Evolutionary conservation across 2,329 filamentous ascomycete species (phyloP).

Genomic region (Emergomyces orientalis): DNA sequence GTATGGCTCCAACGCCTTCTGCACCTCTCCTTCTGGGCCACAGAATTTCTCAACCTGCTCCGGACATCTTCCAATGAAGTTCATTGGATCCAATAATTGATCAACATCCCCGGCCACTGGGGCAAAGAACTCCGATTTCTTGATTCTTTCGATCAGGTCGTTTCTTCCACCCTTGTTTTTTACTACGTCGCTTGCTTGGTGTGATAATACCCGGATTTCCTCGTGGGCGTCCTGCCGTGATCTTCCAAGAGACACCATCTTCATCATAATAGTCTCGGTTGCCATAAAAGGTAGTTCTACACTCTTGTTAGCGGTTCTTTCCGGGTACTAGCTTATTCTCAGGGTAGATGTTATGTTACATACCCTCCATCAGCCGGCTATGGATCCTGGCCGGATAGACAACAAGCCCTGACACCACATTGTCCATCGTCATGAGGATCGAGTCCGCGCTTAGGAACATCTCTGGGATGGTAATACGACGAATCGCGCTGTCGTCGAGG

Average conservation of each 20-base stretch:
- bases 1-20: conserved; percentile 12
- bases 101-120: conserved; percentile 62
- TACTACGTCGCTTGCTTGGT: conserved; percentile 62
- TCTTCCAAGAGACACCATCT: conserved; percentile 58
- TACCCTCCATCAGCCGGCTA: conserved; percentile 50
- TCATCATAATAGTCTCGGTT: conserved; percentile 55
- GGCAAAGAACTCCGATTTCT: conserved; percentile 62
- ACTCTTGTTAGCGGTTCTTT: not conserved
- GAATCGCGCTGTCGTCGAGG: conserved; percentile 51
- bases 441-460: conserved; percentile 60
- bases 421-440: conserved; percentile 57
- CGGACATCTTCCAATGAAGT: conserved; percentile 48
- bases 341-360: not conserved
- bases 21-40: conserved; percentile 11
- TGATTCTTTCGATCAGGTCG: conserved; percentile 72
- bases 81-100: conserved; percentile 53
- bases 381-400: conserved; percentile 69
- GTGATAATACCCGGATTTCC: conserved; percentile 71
- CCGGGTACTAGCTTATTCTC: not conserved
- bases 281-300: conserved; percentile 78
- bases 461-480: conserved; percentile 53
- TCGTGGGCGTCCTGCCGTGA: conserved; percentile 79
- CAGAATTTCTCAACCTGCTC: conserved; percentile 47
- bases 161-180: conserved; percentile 67
- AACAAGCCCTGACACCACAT: conserved; percentile 59